Conservation (phyloP, 75 land plant genomes). For the Selaginella moellendorffii region DNA sequence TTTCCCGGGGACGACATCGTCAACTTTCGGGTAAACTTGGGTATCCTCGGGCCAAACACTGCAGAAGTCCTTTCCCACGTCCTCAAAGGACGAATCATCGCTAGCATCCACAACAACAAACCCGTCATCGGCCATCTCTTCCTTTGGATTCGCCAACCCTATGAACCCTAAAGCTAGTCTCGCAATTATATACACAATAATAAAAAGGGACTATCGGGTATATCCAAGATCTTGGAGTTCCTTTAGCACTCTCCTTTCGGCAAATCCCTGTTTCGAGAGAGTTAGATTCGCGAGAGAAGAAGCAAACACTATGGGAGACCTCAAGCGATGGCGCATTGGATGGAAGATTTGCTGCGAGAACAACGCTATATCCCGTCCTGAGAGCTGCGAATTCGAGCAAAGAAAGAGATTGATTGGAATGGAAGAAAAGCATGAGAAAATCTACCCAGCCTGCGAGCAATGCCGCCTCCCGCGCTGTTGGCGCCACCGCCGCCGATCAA, state of each 20-base stretch:
- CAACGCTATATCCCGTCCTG: conserved; percentile 63
- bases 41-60: too few relatives aligned
- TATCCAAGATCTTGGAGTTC: conserved; percentile 38
- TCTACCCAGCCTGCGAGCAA: conserved; percentile 75
- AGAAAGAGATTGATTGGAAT: background rate
- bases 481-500: conserved; percentile 58
- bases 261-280: conserved; percentile 25
- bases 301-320: conserved; percentile 22
- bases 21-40: too few relatives aligned
- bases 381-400: conserved; percentile 33
- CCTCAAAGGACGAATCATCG: too few relatives aligned
- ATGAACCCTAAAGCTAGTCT: too few relatives aligned
- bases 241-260: conserved; percentile 39
- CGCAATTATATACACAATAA: too few relatives aligned
- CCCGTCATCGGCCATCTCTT: too few relatives aligned
- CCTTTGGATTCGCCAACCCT: too few relatives aligned
- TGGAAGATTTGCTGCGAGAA: conserved; percentile 65
- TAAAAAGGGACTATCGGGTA: too few relatives aligned
- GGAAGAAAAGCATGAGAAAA: background rate
- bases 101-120: too few relatives aligned
- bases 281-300: background rate
- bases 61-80: too few relatives aligned
- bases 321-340: conserved; percentile 61
- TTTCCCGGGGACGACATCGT: too few relatives aligned
- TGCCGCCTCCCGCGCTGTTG: conserved; percentile 68